phyloP scores from a whole-genome alignment of 257 asterid species.

The Galeopsis tetrahit region DNA sequence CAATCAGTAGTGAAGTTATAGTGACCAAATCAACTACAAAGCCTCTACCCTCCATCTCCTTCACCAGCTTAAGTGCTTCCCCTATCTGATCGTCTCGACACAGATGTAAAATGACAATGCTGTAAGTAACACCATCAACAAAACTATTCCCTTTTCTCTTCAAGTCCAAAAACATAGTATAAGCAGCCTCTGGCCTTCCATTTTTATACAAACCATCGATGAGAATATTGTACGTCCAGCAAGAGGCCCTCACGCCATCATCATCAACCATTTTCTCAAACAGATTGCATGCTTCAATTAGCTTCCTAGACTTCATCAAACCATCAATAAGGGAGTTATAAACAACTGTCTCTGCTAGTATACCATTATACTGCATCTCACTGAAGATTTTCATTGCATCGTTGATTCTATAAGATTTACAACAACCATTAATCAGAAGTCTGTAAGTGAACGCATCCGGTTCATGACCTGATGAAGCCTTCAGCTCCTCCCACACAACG shows the following conservation, averaged over 20 bases:
- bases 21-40: slow-evolving; percentile 83
- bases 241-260: slow-evolving; percentile 74
- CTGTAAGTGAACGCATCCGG: slow-evolving; percentile 86
- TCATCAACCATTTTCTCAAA: slow-evolving; percentile 91
- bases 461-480: slow-evolving; percentile 80
- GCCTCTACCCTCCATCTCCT: slow-evolving; percentile 91
- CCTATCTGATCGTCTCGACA: slow-evolving; percentile 68
- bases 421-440: slow-evolving; percentile 83
- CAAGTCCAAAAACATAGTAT: slow-evolving; percentile 76
- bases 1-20: slow-evolving; percentile 69
- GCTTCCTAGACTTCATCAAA: slow-evolving; percentile 74
- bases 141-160: slow-evolving; percentile 78
- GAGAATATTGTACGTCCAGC: slow-evolving; percentile 91
- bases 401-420: slow-evolving; percentile 63
- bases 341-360: slow-evolving; percentile 64
- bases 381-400: slow-evolving; percentile 70
- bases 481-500: slow-evolving; percentile 84
- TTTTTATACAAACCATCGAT: slow-evolving; percentile 85
- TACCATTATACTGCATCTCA: slow-evolving; percentile 78
- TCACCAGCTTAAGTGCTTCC: slow-evolving; percentile 78
- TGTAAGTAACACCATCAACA: slow-evolving; percentile 74
- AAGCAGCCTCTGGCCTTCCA: slow-evolving; percentile 84
- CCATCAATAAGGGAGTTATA: slow-evolving; percentile 91
- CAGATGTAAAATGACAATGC: slow-evolving; percentile 75
- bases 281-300: slow-evolving; percentile 78